Conservation (phyloP, 2,329 filamentous ascomycete genomes). For the Fusarium anthophilum region DNA sequence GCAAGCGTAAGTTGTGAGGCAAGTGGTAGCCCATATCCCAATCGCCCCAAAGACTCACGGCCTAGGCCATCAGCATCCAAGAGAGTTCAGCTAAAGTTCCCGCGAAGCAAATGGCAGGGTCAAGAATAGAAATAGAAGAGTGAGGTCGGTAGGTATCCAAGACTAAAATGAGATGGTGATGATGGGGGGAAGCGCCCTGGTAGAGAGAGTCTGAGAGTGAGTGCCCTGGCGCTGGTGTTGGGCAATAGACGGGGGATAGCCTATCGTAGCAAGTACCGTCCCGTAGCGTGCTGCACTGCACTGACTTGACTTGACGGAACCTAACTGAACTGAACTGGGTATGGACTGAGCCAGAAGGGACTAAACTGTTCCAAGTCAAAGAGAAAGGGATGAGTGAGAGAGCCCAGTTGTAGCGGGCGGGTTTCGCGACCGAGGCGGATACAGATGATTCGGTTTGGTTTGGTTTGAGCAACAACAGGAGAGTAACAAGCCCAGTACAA, state of each 20-base stretch:
- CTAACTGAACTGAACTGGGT: neutral
- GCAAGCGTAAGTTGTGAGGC: slow-evolving; percentile 46
- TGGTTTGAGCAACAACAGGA: neutral
- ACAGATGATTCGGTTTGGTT: slow-evolving; percentile 18
- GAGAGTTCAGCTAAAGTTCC: slow-evolving; percentile 12
- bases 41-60: slow-evolving; percentile 49
- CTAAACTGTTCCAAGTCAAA: slow-evolving; percentile 29
- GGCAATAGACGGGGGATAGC: neutral
- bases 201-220: neutral
- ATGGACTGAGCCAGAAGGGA: neutral
- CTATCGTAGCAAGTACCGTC: slow-evolving; percentile 26
- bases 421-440: slow-evolving; percentile 37
- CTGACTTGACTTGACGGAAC: neutral
- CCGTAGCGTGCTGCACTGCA: neutral
- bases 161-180: slow-evolving; percentile 35
- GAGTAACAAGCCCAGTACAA: neutral
- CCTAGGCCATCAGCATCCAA: slow-evolving; percentile 48
- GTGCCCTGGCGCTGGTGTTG: neutral
- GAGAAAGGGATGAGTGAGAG: slow-evolving; percentile 27
- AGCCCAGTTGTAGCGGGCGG: slow-evolving; percentile 15
- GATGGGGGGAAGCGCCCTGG: slow-evolving; percentile 24
- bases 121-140: slow-evolving; percentile 28
- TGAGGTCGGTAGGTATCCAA: slow-evolving; percentile 2
- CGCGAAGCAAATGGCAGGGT: slow-evolving; percentile 16
- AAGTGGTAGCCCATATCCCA: slow-evolving; percentile 52